Conservation (phyloP, 495 filamentous ascomycete species). For the Antarctomyces pellizariae region DNA sequence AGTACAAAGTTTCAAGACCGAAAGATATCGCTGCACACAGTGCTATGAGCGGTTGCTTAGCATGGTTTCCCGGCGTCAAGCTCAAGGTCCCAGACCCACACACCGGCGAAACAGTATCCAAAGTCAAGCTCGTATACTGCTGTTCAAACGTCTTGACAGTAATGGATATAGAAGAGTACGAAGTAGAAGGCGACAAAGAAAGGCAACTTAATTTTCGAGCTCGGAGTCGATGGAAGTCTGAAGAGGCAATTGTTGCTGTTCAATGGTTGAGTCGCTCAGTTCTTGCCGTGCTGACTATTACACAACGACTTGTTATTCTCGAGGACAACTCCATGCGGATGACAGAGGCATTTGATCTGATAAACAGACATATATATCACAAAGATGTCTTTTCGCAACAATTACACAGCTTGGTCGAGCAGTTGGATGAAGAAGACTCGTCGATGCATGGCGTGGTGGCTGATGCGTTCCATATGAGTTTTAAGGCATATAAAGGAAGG, state of each 20-base stretch:
- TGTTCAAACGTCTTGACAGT: constrained; percentile 95
- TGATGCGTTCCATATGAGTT: constrained; percentile 95
- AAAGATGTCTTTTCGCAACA: constrained; percentile 68
- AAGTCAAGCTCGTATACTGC: constrained; percentile 84
- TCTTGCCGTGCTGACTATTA: constrained; percentile 73
- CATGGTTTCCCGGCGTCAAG: constrained; percentile 93
- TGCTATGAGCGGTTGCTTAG: constrained; percentile 76
- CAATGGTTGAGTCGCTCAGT: constrained; percentile 96
- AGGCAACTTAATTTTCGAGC: constrained; percentile 57
- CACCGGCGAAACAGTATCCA: constrained; percentile 31
- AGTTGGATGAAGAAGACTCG: constrained; percentile 64
- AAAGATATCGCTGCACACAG: constrained; percentile 78
- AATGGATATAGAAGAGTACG: constrained; percentile 57
- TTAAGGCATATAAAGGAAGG: constrained; percentile 82
- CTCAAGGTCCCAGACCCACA: constrained; percentile 48
- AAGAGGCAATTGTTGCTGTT: constrained; percentile 88
- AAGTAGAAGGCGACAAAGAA: constrained; percentile 43
- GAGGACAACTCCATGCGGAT: constrained; percentile 74
- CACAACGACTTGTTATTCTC: constrained; percentile 74
- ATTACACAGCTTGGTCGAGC: constrained; percentile 62
- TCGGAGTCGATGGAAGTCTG: constrained; percentile 74
- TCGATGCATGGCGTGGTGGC: constrained; percentile 91
- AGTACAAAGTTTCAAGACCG: constrained; percentile 73
- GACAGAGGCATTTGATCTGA: constrained; percentile 82
- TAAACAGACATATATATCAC: constrained; percentile 83